Conservation (phyloP, 2,329 filamentous ascomycete genomes). For the Anthostomella pinea region DNA sequence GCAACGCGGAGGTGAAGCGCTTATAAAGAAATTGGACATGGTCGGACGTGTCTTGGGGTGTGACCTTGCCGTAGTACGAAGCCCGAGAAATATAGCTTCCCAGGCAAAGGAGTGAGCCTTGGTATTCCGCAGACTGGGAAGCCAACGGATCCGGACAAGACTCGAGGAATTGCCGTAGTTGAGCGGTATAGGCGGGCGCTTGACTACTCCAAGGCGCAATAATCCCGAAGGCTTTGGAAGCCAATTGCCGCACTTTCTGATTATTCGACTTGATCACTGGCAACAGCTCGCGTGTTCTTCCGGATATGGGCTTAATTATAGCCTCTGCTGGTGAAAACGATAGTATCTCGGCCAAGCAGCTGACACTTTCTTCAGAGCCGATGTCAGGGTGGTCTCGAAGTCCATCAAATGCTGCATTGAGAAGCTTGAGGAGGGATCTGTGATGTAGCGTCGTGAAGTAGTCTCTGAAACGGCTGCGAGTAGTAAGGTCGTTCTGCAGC, state of each 20-base stretch:
- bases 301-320: conserved; percentile 37
- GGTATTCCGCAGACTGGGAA: conserved; percentile 29
- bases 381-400: conserved; percentile 44
- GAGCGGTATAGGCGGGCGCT: conserved; percentile 38
- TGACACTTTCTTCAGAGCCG: conserved; percentile 29
- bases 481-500: conserved; percentile 66
- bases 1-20: conserved; percentile 15
- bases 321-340: conserved; percentile 30
- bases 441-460: conserved; percentile 47
- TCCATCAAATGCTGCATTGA: conserved; percentile 57
- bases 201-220: conserved; percentile 63
- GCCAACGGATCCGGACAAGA: conserved; percentile 24
- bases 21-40: conserved; percentile 24
- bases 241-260: conserved; percentile 61
- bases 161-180: conserved; percentile 27
- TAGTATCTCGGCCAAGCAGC: conserved; percentile 28
- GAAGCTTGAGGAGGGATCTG: conserved; percentile 40
- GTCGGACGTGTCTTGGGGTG: conserved; percentile 15
- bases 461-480: conserved; percentile 55
- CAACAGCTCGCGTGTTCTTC: conserved; percentile 51
- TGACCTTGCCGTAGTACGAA: conserved; percentile 24
- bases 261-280: conserved; percentile 69
- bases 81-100: conserved; percentile 27
- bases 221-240: conserved; percentile 72
- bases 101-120: conserved; percentile 29